phyloP scores from a whole-genome alignment of 2,329 filamentous ascomycete species.

The Albifimbria verrucaria region DNA sequence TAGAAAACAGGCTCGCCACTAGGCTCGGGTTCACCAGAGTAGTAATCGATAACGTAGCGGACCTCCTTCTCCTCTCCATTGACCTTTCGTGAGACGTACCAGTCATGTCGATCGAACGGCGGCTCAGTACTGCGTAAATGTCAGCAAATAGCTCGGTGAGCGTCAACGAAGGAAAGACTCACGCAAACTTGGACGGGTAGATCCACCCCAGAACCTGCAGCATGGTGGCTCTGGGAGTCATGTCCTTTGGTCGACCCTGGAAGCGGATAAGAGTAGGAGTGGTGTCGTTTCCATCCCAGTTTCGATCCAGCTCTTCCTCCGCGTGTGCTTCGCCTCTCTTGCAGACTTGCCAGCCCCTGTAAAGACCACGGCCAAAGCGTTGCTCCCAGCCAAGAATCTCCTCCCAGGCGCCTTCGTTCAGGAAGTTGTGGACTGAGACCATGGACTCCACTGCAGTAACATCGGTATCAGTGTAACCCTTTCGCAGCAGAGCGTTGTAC shows the following conservation, averaged over 20 bases:
- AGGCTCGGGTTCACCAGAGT: constrained; percentile 76
- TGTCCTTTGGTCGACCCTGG: constrained; percentile 81
- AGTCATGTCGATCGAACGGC: constrained; percentile 96
- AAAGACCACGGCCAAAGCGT: constrained; percentile 73
- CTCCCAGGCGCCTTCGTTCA: constrained; percentile 95
- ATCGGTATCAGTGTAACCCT: constrained; percentile 93
- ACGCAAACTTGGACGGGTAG: constrained; percentile 78
- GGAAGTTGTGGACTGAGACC: constrained; percentile 96
- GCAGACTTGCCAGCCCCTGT: constrained; percentile 70
- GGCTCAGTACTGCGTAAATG: constrained; percentile 63
- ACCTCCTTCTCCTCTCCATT: constrained; percentile 71
- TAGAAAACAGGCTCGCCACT: constrained; percentile 93
- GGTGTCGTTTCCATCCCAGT: constrained; percentile 49
- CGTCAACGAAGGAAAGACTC: constrained; percentile 27
- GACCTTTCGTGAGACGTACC: constrained; percentile 78
- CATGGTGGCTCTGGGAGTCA: constrained; percentile 88
- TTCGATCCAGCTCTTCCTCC: constrained; percentile 39
- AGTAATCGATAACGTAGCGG: constrained; percentile 96
- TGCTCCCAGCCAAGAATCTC: constrained; percentile 95
- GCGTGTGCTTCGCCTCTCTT: constrained; percentile 67
- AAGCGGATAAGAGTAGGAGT: constrained; percentile 80
- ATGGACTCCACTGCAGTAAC: constrained; percentile 91
- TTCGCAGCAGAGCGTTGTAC: constrained; percentile 97
- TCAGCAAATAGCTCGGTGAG: too few species aligned
- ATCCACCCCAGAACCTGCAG: constrained; percentile 74